phyloP scores from a whole-genome alignment of 306 rosid species.

The Castanopsis chinensis region DNA sequence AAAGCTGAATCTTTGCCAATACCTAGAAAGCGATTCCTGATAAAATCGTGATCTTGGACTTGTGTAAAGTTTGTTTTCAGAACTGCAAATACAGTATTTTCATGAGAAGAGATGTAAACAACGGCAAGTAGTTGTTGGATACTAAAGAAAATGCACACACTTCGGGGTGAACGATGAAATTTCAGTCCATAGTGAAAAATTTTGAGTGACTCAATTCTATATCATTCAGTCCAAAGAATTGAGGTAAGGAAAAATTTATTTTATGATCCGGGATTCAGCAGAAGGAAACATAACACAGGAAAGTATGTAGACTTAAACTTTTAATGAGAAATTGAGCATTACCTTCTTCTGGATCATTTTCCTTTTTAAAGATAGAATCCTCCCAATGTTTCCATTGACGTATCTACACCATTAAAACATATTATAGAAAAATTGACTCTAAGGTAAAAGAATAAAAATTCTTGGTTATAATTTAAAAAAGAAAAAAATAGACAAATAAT shows the following conservation, averaged over 20 bases:
- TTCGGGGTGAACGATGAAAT: neutral
- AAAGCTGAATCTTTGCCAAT: conserved; percentile 24
- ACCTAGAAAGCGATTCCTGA: conserved; percentile 27
- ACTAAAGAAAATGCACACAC: neutral
- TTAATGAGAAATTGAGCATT: neutral
- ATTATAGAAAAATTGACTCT: neutral
- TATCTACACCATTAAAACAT: conserved; percentile 17
- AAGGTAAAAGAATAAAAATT: neutral
- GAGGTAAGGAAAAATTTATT: neutral
- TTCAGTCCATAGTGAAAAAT: neutral
- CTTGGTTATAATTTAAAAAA: neutral
- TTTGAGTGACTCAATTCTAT: neutral
- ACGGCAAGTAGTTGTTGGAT: neutral
- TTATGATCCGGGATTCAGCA: neutral
- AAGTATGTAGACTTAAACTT: neutral
- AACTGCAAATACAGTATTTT: conserved; percentile 2
- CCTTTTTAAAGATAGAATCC: conserved; percentile 26
- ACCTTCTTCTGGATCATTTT: conserved; percentile 26
- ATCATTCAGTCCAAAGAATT: neutral
- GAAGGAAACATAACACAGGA: neutral
- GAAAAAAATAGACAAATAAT: neutral
- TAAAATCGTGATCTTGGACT: conserved; percentile 30
- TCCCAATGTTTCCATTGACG: conserved; percentile 40
- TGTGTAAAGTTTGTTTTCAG: conserved; percentile 24
- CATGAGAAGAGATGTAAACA: neutral